Base-by-base conservation (phyloP, 2,329 filamentous ascomycete genomes). In the Pseudopyrenochaeta lycopersici region DNA sequence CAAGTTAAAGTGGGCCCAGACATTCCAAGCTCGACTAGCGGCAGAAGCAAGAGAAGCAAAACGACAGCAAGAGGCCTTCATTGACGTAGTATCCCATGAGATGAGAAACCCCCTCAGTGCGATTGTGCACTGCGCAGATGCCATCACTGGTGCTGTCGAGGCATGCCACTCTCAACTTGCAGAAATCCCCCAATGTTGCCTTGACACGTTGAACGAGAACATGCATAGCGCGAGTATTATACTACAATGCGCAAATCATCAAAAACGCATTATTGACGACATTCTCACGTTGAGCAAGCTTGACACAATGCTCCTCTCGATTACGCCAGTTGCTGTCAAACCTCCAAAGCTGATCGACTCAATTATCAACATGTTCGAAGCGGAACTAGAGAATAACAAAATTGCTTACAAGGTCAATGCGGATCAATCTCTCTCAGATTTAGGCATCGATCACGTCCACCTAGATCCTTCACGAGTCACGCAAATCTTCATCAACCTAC, bases 401-500 rank as follows among this genome's bases (percentile, higher is more conserved):
- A 73, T 76, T 23, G 48, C 61, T 2, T 71, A 69, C 27, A 60
- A 46, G 7, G 56, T 77, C 6, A 49, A 60, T n/a, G 62, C 76
- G 2, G 77, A 80, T 32, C 54, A 63, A 1, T 77, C 77, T 0
- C 71, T 79, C 30, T 36, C 63, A 3, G 54, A 71, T 4, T 58
- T 80, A 6, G 59, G 59, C 3, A 67, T 80, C 10, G 73, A 77
- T 17, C 71, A 76, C 53, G 65, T 80, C 2, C 67, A 76, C 17
- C 59, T 81, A 0, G 79, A 81, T 52, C 75, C 77, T 0, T 77
- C 72, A 30, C 70, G 78, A 18, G 63, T 81, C 9, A 73, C 79
- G 0, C 92, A 96, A 67, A 92, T 96, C 53, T 85, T 94, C 40
- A 91, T 89, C 9, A 94, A 93, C 66, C 78, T 94, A 3, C 78